These are phyloP conservation scores for Castanea crenata DNA, from an alignment of 306 rosid species.

Conservation along the genomic window DNA sequence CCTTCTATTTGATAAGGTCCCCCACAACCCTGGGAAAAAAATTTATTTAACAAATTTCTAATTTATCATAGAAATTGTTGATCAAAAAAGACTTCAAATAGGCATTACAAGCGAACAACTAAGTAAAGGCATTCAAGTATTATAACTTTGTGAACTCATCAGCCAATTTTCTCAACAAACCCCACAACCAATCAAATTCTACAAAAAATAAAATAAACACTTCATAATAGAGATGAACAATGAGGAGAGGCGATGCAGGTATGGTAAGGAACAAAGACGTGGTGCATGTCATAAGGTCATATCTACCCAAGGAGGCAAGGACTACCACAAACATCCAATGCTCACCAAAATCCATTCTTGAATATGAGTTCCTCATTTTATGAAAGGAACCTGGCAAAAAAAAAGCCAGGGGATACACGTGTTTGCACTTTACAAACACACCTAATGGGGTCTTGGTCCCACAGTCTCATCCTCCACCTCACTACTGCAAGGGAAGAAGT, in stretches of 20 bases:
- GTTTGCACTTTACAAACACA: too few relatives aligned
- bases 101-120: constrained; percentile 2
- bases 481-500: too few relatives aligned
- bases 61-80: not conserved
- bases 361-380: too few relatives aligned
- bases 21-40: not conserved
- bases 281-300: not conserved
- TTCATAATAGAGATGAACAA: too few relatives aligned
- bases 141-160: constrained; percentile 3
- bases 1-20: not conserved
- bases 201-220: too few relatives aligned
- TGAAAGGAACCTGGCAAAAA: too few relatives aligned
- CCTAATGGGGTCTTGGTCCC: too few relatives aligned
- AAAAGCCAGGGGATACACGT: too few relatives aligned
- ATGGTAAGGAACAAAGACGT: not conserved
- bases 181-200: not conserved
- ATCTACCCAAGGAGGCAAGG: not conserved
- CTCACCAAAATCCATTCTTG: not conserved
- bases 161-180: not conserved
- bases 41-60: not conserved
- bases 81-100: constrained; percentile 7
- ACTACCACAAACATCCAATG: not conserved
- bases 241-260: too few relatives aligned
- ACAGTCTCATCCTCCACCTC: too few relatives aligned
- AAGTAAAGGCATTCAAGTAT: not conserved